phyloP scores from a whole-genome alignment of 108 stramenopile genomes.

The Cyclotella sp. region DNA sequence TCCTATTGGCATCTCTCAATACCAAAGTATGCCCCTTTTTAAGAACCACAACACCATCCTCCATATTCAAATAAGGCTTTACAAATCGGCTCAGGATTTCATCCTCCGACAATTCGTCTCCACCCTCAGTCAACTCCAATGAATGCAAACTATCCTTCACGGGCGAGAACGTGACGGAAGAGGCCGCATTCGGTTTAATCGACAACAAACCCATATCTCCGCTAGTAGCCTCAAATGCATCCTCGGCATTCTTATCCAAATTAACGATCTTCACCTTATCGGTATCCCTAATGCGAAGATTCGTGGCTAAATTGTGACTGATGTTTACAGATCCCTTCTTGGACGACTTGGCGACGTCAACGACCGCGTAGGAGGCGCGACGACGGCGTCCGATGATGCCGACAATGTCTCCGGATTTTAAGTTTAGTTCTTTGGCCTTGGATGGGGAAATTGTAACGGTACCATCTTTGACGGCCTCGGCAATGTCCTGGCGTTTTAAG shows the following conservation, averaged over 20 bases:
- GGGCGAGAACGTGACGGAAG: slow-evolving; percentile 78
- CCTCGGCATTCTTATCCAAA: slow-evolving; percentile 38
- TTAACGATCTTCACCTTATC: slow-evolving; percentile 81
- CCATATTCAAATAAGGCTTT: slow-evolving; percentile 70
- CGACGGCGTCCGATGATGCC: slow-evolving; percentile 80
- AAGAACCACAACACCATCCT: slow-evolving; percentile 49
- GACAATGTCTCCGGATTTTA: slow-evolving; percentile 71
- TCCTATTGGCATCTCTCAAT: slow-evolving; percentile 67
- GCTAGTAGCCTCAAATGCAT: slow-evolving; percentile 33
- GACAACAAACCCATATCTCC: slow-evolving; percentile 79
- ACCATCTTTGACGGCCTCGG: slow-evolving; percentile 54
- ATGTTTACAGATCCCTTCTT: slow-evolving; percentile 57
- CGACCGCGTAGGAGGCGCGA: slow-evolving; percentile 72
- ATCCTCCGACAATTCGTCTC: slow-evolving; percentile 64
- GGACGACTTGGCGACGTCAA: slow-evolving; percentile 50
- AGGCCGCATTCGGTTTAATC: slow-evolving; percentile 45
- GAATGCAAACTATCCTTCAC: slow-evolving; percentile 71
- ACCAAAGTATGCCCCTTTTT: slow-evolving; percentile 69
- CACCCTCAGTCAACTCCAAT: slow-evolving; percentile 71
- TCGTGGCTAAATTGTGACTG: slow-evolving; percentile 70
- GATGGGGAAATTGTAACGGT: slow-evolving; percentile 60
- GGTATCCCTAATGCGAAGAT: slow-evolving; percentile 74
- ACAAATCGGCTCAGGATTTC: slow-evolving; percentile 78
- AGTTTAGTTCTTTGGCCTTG: slow-evolving; percentile 84
- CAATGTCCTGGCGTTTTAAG: slow-evolving; percentile 38